Base-by-base conservation (phyloP, 805 yeast genomes). In the Metschnikowia lunata region DNA sequence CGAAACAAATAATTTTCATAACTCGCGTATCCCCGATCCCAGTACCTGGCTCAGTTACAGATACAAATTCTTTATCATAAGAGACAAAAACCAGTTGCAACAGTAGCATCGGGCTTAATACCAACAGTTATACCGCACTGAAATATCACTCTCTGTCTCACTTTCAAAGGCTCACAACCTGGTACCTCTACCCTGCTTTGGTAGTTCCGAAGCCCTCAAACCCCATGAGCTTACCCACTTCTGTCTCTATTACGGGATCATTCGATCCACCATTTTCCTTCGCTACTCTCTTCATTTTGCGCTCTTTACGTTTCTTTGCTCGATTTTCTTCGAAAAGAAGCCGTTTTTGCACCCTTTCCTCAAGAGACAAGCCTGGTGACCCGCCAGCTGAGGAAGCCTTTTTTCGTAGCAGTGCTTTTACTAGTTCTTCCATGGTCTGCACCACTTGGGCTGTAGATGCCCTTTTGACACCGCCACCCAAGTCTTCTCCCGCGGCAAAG, bases 181-280 rank as follows among this genome's bases (percentile, higher is more conserved):
- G 5, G 23, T 18, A 18, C 23, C 5, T 18, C 23, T 26, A 38
- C 26, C 39, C 39, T 30, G 43, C 30, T 28, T 47, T 80, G 2
- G 82, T 66, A 8, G 74, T 56, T 0, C 77, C 78, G 61, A 83
- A 83, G 2, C 75, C 72, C 1, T 63, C 51, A 49, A 85, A 79
- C 2, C 90, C 90, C 87, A 84, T 82, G 48, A 72, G 48, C 28
- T 58, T 47, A 48, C 26, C 61, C 69, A 46, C 49, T 52, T n/a
- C 54, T 45, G 34, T 42, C 51, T 12, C 44, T 29, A 3, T 10
- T 29, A 29, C 31, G n/a, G 31, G 4, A 12, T 29, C 31, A 18
- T 18, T 18, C 5, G 23, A 18, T 18, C 23, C 23, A 18, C 23
- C 23, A 18, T 18, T 18, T 49, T 36, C 49, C 49, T 43, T 47